Percentiles rank a stretch among this genome's conserved stretches.
phyloP scores from a whole-genome alignment of 495 filamentous ascomycete genomes.

The Margaritispora aquatica region DNA sequence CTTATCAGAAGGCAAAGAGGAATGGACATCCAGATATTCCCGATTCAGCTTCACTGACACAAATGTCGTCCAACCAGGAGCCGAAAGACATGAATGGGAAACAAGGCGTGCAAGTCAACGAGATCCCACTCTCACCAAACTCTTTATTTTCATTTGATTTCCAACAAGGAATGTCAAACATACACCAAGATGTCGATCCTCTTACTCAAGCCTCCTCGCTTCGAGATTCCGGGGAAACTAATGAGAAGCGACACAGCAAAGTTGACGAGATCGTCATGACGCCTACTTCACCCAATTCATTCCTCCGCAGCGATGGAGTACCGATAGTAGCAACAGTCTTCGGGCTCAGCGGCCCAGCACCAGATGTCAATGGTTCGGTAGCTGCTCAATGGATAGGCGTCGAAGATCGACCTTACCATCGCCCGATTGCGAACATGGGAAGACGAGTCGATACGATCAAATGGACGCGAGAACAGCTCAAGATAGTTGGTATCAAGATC shows the following conservation, averaged over 20 bases:
- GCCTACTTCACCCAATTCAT: conserved; percentile 7
- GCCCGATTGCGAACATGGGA: conserved; percentile 65
- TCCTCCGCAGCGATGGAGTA: conserved; percentile 13
- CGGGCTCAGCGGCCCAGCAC: conserved; percentile 32
- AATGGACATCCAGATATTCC: conserved; percentile 40
- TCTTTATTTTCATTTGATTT: conserved; percentile 31
- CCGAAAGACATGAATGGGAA: neutral
- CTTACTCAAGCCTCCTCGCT: neutral
- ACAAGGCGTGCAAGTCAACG: neutral
- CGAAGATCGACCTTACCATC: conserved; percentile 81
- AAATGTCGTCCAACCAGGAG: neutral
- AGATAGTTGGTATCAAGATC: conserved; percentile 71
- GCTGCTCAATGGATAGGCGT: conserved; percentile 72
- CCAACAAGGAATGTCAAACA: conserved; percentile 60
- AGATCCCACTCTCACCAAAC: neutral
- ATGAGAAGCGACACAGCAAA: neutral
- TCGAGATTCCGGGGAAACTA: neutral
- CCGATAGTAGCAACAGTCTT: conserved; percentile 22
- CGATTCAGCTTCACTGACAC: conserved; percentile 19
- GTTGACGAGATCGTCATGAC: neutral
- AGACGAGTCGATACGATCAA: conserved; percentile 95
- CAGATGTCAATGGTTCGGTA: conserved; percentile 39
- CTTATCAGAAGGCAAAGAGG: conserved; percentile 65
- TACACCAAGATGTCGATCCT: conserved; percentile 31
- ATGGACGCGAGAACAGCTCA: conserved; percentile 81